Base-by-base conservation (phyloP, 1,284 basidiomycete species). In the Mycena sp. region DNA sequence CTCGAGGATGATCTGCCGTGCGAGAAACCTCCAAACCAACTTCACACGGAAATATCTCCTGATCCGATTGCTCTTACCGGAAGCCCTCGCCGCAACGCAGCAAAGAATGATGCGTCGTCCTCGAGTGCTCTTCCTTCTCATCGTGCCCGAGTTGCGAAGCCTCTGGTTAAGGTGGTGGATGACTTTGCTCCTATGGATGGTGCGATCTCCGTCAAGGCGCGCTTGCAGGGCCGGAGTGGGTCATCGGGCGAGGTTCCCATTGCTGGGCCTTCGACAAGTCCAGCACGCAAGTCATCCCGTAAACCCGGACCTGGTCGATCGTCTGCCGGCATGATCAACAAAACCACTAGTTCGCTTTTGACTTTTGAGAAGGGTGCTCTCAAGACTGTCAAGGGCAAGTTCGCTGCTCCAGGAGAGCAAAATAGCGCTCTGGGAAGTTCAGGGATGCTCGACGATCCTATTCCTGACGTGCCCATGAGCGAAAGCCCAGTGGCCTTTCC, bases 101-200 rank as follows among this genome's bases (percentile, higher is more conserved):
- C 14, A 35, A 38, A 54, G 35, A 37, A 50, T 0, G 14, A 40
- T 6, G 17, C 44, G 4, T 11, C 53, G n/a, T 44, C n/a, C n/a
- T n/a, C n/a, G n/a, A 72, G 46, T 76, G 74, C 19, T 37, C 38
- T 56, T 0, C 83, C 85, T 37, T 72, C 75, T 2, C 87, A 87
- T 70, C 81, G 82, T 56, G 74, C 72, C 2, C 82, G 84, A 45
- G 76, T 73, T 16, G 77, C 79, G 10, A 86, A 87, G 26, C 85
- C 88, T 19, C 78, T 78, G 4, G 81, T 90, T 17, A 85, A 84
- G 68, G 70, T 84, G 57, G 72, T 81, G 5, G 83, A 87, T 53
- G 72, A 80, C 43, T 70, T 79, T n/a, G 61, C 69, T 37, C 63
- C 58, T 9, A 67, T 77, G 61, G 76, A 78, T 25, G 75, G 77